Evolutionary conservation across 441 rosid species (phyloP).

Genomic region (Geranium incanum): DNA sequence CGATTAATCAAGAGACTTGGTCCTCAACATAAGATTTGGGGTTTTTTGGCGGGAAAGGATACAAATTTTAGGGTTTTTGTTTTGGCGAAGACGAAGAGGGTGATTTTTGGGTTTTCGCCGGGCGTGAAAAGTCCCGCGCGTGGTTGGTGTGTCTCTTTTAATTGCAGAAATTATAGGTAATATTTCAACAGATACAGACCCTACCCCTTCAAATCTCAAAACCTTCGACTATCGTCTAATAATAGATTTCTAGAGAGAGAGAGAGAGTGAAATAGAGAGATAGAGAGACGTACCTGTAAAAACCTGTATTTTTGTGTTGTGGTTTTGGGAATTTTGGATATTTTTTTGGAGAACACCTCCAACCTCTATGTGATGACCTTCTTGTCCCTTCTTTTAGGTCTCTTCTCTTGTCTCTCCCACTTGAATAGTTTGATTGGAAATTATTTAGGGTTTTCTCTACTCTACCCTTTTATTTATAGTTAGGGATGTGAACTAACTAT

Average conservation of each 20-base stretch:
- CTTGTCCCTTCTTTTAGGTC: too few relatives aligned
- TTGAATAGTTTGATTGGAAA: neutral
- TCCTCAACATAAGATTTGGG: neutral
- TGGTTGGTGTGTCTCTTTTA: too few relatives aligned
- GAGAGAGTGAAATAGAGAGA: neutral
- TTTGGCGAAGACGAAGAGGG: neutral
- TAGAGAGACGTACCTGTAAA: slow-evolving; percentile 28
- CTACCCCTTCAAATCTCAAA: slow-evolving; percentile 15
- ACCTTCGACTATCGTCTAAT: neutral
- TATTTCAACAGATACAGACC: slow-evolving; percentile 37
- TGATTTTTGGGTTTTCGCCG: too few relatives aligned
- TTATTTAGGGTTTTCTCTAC: slow-evolving; percentile 5
- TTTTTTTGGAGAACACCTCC: too few relatives aligned
- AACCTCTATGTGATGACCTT: too few relatives aligned
- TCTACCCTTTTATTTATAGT: slow-evolving; percentile 26
- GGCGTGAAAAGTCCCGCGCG: too few relatives aligned
- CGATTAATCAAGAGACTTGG: neutral
- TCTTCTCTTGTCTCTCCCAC: too few relatives aligned
- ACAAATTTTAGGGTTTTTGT: neutral
- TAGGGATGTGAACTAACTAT: slow-evolving; percentile 23
- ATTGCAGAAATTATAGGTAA: too few relatives aligned
- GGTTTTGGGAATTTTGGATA: too few relatives aligned
- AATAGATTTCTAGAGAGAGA: slow-evolving; percentile 2
- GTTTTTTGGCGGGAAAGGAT: slow-evolving; percentile 9
- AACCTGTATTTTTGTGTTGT: too few relatives aligned